Evolutionary conservation across 192 early-diverging fungal genomes (phyloP).

Genomic region (Podila verticillata): DNA sequence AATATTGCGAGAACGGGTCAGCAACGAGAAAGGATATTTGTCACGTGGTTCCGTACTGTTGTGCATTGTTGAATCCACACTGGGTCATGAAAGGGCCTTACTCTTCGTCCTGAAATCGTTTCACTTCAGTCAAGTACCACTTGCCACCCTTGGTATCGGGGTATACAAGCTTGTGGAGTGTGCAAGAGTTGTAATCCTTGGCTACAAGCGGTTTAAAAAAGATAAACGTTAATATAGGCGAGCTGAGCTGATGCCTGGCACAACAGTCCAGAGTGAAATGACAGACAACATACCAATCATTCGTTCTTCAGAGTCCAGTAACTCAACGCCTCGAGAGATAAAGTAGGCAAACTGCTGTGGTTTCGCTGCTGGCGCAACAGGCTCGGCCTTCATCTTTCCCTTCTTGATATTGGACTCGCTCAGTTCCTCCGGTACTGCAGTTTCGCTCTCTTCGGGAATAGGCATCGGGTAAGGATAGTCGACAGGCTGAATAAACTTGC

Average conservation of each 20-base stretch:
- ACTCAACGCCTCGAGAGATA: constrained; percentile 89
- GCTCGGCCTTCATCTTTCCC: constrained; percentile 37
- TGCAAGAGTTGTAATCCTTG: constrained; percentile 88
- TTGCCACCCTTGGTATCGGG: constrained; percentile 71
- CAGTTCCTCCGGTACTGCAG: constrained; percentile 32
- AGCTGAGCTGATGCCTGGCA: too few relatives aligned
- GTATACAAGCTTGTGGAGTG: constrained; percentile 87
- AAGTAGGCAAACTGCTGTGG: constrained; percentile 76
- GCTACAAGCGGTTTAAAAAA: constrained; percentile 51
- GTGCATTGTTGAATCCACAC: too few relatives aligned
- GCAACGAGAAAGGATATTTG: neutral
- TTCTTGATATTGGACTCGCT: constrained; percentile 37
- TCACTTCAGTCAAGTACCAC: constrained; percentile 83
- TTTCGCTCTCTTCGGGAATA: constrained; percentile 46
- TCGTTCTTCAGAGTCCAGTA: constrained; percentile 83
- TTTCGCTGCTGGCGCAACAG: constrained; percentile 2
- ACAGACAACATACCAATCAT: constrained; percentile 68
- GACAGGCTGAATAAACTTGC: constrained; percentile 82
- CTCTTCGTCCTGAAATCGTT: constrained; percentile 81
- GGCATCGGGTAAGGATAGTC: constrained; percentile 61
- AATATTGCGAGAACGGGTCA: neutral
- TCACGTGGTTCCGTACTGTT: too few relatives aligned
- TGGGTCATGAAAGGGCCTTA: constrained; percentile 44
- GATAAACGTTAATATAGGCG: neutral
- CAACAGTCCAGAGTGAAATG: neutral